phyloP scores from a whole-genome alignment of 179 eudicot genomes.

The Camellia oleifera region DNA sequence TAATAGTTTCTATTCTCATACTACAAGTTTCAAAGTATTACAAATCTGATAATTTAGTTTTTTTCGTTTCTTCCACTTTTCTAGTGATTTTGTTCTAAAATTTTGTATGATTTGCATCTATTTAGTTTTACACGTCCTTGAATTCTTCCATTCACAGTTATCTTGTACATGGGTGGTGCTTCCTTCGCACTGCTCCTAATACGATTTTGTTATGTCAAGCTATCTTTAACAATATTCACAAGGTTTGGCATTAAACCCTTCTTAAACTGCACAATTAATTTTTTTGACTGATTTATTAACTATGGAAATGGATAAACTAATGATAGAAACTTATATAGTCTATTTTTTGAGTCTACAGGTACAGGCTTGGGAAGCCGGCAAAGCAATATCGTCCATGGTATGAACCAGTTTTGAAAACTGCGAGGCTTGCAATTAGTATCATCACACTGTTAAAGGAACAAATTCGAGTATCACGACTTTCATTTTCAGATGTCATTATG shows the following conservation, averaged over 20 bases:
- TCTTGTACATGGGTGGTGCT: too few species aligned
- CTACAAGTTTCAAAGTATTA: constrained; percentile 2
- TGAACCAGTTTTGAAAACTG: constrained; percentile 82
- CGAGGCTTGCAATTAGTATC: constrained; percentile 67
- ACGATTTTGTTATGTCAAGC: too few species aligned
- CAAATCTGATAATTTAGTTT: neutral
- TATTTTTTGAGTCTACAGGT: constrained; percentile 45
- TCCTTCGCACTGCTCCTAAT: too few species aligned
- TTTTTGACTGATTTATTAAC: neutral
- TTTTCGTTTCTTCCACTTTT: neutral
- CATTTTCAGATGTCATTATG: constrained; percentile 70
- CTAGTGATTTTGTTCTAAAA: neutral
- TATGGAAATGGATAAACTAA: neutral
- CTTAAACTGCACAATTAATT: neutral
- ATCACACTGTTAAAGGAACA: constrained; percentile 88
- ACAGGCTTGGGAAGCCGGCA: constrained; percentile 94
- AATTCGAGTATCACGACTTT: constrained; percentile 77
- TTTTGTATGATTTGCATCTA: neutral
- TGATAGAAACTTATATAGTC: neutral
- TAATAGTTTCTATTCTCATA: constrained; percentile 27
- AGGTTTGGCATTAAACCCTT: neutral
- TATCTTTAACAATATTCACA: neutral
- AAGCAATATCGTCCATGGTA: constrained; percentile 96
- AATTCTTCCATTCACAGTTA: neutral
- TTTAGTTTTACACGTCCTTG: neutral